Percentiles rank a stretch among this genome's conserved stretches.
phyloP scores from a whole-genome alignment of 208 protist species.

The Herpetomonas muscarum region DNA sequence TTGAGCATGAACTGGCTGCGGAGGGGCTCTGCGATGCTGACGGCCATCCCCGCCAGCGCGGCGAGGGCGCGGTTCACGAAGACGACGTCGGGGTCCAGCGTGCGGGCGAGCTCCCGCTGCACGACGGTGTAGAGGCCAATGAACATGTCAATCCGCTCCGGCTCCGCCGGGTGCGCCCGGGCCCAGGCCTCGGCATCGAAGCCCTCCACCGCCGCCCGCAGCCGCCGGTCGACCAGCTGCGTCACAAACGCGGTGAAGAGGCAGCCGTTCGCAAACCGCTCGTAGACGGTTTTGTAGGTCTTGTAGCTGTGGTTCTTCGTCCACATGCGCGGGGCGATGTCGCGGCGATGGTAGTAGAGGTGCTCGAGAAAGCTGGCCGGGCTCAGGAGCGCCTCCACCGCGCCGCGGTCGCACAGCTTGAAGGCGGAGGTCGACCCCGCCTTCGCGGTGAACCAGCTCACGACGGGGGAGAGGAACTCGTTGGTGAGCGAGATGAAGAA shows the following conservation, averaged over 20 bases:
- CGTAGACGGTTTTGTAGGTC: conserved; percentile 73
- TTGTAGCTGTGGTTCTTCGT: conserved; percentile 58
- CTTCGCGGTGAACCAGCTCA: conserved; percentile 51
- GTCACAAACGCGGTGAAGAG: conserved; percentile 58
- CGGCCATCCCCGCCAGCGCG: conserved; percentile 71
- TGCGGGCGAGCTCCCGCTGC: conserved; percentile 43
- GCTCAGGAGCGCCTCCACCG: conserved; percentile 27
- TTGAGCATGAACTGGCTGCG: conserved; percentile 69
- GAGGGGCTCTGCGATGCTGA: conserved; percentile 48
- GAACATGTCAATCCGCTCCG: conserved; percentile 65
- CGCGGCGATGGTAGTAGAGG: conserved; percentile 47
- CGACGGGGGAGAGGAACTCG: conserved; percentile 79
- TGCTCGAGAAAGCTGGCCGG: conserved; percentile 64
- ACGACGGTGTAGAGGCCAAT: conserved; percentile 63
- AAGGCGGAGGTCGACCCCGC: conserved; percentile 40
- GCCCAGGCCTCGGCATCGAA: conserved; percentile 65
- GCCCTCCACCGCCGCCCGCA: conserved; percentile 38
- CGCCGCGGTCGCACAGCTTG: conserved; percentile 57
- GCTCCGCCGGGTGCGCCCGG: conserved; percentile 38
- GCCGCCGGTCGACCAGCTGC: conserved; percentile 50
- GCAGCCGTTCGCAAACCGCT: conserved; percentile 62
- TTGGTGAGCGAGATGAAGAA: conserved; percentile 84
- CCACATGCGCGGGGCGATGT: conserved; percentile 55
- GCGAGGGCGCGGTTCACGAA: conserved; percentile 61
- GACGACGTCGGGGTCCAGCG: conserved; percentile 71